Evolutionary conservation across 2,329 filamentous ascomycete genomes (phyloP).

Genomic region (Scorias spongiosa): DNA sequence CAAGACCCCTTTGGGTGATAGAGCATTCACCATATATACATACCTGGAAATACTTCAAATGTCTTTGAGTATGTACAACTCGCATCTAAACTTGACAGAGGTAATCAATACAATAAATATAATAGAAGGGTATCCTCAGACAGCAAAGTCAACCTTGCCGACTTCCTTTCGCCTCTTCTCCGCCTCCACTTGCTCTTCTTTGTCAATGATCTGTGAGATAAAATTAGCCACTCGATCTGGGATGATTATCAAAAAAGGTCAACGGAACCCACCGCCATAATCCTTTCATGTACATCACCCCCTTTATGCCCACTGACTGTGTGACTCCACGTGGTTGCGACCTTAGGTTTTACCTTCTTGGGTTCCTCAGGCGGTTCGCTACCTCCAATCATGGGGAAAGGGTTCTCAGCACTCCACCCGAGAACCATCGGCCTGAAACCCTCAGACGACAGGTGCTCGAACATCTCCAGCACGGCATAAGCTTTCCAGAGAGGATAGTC

Average conservation of each 20-base stretch:
- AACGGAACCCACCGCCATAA: constrained; percentile 10
- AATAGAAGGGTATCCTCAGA: neutral
- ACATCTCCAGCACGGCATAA: constrained; percentile 19
- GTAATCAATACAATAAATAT: neutral
- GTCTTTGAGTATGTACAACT: no score
- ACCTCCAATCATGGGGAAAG: constrained; percentile 20
- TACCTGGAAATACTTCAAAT: no score
- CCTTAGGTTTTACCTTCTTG: constrained; percentile 11
- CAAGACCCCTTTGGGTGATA: neutral
- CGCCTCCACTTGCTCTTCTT: constrained; percentile 18
- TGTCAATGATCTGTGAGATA: constrained; percentile 12
- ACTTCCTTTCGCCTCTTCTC: constrained; percentile 12
- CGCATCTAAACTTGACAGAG: no score
- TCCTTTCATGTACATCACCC: constrained; percentile 14
- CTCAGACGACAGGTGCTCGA: constrained; percentile 15
- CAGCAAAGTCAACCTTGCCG: constrained; percentile 4
- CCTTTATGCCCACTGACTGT: constrained; percentile 12
- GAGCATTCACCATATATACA: neutral
- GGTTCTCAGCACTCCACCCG: constrained; percentile 19
- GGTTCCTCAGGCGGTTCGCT: constrained; percentile 13
- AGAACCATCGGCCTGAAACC: constrained; percentile 19
- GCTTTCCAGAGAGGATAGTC: constrained; percentile 16
- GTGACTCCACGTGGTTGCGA: constrained; percentile 14
- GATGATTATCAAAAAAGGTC: neutral
- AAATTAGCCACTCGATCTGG: no score